phyloP scores from a whole-genome alignment of 495 filamentous ascomycete species.

The Darksidea phi region DNA sequence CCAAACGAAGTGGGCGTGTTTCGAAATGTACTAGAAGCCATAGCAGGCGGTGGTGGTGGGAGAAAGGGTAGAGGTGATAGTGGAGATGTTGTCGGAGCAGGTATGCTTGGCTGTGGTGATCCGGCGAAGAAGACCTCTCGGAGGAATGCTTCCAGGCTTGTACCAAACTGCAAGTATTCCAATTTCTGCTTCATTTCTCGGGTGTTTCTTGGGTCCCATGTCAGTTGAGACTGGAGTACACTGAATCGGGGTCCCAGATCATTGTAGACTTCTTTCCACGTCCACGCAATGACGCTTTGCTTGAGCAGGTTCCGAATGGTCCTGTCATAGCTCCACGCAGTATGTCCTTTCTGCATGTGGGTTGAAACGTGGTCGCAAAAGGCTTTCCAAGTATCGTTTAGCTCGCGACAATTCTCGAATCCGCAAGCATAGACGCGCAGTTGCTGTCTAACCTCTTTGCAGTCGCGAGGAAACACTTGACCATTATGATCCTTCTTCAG shows the following conservation, averaged over 20 bases:
- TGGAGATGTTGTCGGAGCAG: background rate
- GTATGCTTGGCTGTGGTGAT: background rate
- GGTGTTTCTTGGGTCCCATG: slow-evolving; percentile 6
- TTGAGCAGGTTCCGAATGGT: slow-evolving; percentile 7
- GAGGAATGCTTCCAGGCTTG: background rate
- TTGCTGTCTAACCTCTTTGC: background rate
- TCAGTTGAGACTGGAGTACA: background rate
- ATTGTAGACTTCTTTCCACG: slow-evolving; percentile 1
- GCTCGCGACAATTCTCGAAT: slow-evolving; percentile 2
- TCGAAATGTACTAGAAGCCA: background rate
- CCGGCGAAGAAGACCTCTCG: background rate
- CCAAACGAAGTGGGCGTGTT: background rate
- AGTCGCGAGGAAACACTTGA: background rate
- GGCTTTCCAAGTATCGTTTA: background rate
- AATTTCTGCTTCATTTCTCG: background rate
- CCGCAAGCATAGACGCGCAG: slow-evolving; percentile 4
- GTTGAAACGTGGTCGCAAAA: slow-evolving; percentile 4
- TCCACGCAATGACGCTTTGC: background rate
- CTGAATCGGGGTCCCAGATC: background rate
- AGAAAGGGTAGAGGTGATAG: background rate
- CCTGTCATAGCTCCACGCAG: slow-evolving; percentile 7
- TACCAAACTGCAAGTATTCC: slow-evolving; percentile 3
- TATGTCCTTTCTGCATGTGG: background rate
- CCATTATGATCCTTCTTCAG: slow-evolving; percentile 1
- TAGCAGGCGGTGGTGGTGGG: background rate